These are phyloP conservation scores for Microdochium bolleyi DNA, from an alignment of 2,329 filamentous ascomycete species.

Conservation along the genomic window DNA sequence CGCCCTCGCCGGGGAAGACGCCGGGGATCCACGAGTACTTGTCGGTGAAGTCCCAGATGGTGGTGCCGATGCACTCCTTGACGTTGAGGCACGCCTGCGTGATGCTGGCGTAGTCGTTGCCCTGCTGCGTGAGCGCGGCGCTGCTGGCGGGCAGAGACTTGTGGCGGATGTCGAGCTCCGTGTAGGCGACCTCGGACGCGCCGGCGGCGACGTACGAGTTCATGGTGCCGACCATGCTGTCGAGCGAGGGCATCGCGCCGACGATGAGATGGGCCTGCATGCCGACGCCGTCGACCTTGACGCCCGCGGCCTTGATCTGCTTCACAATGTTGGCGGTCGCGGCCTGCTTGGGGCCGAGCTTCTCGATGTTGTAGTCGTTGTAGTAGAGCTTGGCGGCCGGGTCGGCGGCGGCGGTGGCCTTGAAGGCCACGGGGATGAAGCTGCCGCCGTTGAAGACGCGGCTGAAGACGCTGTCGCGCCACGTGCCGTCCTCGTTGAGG, in stretches of 20 bases:
- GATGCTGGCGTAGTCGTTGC: constrained; percentile 31
- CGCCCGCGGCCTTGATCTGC: constrained; percentile 35
- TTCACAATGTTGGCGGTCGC: constrained; percentile 30
- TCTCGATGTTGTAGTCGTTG: constrained; percentile 55
- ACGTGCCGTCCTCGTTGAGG: constrained; percentile 47
- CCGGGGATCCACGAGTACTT: constrained; percentile 31
- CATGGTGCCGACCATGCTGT: constrained; percentile 35
- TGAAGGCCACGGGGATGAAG: constrained; percentile 52
- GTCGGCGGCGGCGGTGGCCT: constrained; percentile 43
- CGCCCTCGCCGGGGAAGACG: constrained; percentile 26
- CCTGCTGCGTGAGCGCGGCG: constrained; percentile 34
- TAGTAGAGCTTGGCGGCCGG: constrained; percentile 48
- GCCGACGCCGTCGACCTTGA: constrained; percentile 55
- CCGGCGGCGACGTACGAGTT: constrained; percentile 40
- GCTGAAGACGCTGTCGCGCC: constrained; percentile 22
- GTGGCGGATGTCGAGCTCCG: constrained; percentile 53
- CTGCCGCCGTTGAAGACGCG: constrained; percentile 46
- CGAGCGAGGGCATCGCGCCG: constrained; percentile 45
- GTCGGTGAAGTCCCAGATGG: constrained; percentile 33
- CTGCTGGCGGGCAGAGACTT: constrained; percentile 32
- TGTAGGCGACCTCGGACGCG: constrained; percentile 48
- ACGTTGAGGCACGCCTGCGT: constrained; percentile 25
- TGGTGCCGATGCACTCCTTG: constrained; percentile 30
- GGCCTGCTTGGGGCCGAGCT: constrained; percentile 35
- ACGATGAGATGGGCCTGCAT: constrained; percentile 54